Conservation (phyloP, 768 basidiomycete genomes). For the Russula emetica region DNA sequence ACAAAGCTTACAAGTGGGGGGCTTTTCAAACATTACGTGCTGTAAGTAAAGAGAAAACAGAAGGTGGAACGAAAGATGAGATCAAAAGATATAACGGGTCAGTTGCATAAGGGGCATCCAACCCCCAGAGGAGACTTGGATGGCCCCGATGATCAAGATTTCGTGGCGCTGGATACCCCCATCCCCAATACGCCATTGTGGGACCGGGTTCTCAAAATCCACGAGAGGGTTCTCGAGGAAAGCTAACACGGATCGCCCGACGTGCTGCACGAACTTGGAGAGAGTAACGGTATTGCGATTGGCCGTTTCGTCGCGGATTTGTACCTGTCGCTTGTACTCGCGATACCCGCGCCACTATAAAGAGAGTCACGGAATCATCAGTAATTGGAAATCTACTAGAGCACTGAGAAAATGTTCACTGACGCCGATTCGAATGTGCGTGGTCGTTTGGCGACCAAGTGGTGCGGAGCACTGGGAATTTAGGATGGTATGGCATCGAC, state of each 20-base stretch:
- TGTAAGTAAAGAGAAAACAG: too few relatives aligned
- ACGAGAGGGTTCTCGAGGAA: background rate
- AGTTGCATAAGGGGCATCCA: slow-evolving; percentile 25
- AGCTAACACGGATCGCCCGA: slow-evolving; percentile 14
- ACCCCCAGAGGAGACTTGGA: slow-evolving; percentile 13
- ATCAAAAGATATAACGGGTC: background rate
- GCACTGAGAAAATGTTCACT: background rate
- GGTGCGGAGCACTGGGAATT: background rate
- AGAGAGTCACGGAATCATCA: background rate
- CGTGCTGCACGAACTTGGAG: background rate
- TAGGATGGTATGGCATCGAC: slow-evolving; percentile 8
- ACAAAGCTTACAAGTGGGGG: too few relatives aligned
- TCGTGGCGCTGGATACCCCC: background rate
- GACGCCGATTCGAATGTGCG: slow-evolving; percentile 14
- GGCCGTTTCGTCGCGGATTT: slow-evolving; percentile 15
- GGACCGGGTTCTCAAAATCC: background rate
- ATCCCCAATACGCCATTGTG: slow-evolving; percentile 7
- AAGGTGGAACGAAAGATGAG: background rate
- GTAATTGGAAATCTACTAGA: background rate
- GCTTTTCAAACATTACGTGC: too few relatives aligned
- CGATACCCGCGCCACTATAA: slow-evolving; percentile 20
- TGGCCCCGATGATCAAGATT: slow-evolving; percentile 14
- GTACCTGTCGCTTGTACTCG: slow-evolving; percentile 18
- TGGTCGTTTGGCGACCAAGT: slow-evolving; percentile 9
- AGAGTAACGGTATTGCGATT: slow-evolving; percentile 14